Evolutionary conservation across 2,329 filamentous ascomycete species (phyloP).

Genomic region (Colletotrichum incanum): DNA sequence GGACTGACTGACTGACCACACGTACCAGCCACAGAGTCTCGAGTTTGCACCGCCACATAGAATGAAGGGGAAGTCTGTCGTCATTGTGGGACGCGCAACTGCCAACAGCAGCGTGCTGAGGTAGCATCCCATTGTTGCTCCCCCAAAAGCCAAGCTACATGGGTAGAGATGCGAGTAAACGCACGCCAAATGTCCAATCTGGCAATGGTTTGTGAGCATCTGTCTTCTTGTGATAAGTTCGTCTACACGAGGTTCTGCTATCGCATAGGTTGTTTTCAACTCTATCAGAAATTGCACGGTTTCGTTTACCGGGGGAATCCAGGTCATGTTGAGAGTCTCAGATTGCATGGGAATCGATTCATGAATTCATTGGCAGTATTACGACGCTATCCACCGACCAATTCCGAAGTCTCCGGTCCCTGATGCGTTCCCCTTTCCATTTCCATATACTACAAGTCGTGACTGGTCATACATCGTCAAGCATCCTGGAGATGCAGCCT

Average conservation of each 20-base stretch:
- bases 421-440: not conserved
- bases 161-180: not conserved
- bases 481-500: conserved; percentile 6
- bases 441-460: conserved; percentile 28
- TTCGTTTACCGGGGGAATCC: not conserved
- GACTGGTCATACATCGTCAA: conserved; percentile 32
- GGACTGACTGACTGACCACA: not conserved
- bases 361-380: conserved; percentile 28
- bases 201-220: not conserved
- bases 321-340: not conserved
- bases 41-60: conserved; percentile 39
- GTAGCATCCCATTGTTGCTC: not conserved
- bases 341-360: conserved; percentile 14
- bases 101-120: conserved; percentile 12
- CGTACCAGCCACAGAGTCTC: conserved; percentile 28
- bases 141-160: not conserved
- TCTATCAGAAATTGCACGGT: not conserved
- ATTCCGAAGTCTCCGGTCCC: conserved; percentile 2
- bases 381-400: conserved; percentile 27
- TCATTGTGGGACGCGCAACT: conserved; percentile 40
- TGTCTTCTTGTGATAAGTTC: not conserved
- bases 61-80: conserved; percentile 39
- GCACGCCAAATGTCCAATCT: not conserved
- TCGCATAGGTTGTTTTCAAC: not conserved
- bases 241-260: not conserved